Percentiles rank a stretch among this genome's conserved stretches.
Evolutionary conservation across 2,329 filamentous ascomycete species (phyloP).

Genomic region (Polytolypa hystricis): DNA sequence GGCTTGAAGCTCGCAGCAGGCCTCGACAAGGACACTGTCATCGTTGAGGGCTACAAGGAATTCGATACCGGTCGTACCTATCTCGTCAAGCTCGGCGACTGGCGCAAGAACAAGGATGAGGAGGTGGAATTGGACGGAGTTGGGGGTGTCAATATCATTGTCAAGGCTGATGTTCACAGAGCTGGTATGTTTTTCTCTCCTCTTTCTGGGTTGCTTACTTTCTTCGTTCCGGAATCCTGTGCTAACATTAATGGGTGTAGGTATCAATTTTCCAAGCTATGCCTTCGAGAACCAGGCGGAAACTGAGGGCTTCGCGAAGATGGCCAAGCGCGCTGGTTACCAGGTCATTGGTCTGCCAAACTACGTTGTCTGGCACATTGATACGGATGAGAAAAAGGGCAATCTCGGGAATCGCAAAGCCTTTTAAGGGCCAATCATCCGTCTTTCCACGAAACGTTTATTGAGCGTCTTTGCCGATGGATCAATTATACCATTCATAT

Average conservation of each 20-base stretch:
- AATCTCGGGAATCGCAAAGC: conserved; percentile 44
- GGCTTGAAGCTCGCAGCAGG: conserved; percentile 61
- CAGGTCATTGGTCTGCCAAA: conserved; percentile 87
- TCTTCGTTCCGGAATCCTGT: not conserved
- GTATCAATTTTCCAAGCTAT: conserved; percentile 95
- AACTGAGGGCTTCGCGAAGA: conserved; percentile 96
- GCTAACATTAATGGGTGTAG: conserved; percentile 35
- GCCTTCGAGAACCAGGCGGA: conserved; percentile 98
- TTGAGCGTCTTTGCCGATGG: too few species aligned
- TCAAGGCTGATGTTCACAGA: conserved; percentile 95
- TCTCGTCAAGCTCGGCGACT: conserved; percentile 85
- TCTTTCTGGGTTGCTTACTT: not conserved
- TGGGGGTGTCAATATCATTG: conserved; percentile 91
- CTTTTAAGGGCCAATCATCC: conserved; percentile 24
- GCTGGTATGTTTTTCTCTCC: conserved; percentile 50
- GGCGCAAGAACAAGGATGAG: conserved; percentile 81
- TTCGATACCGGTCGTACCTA: conserved; percentile 83
- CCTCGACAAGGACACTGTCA: conserved; percentile 67
- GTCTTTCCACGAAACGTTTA: too few species aligned
- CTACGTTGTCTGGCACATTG: conserved; percentile 97
- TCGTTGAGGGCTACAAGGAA: conserved; percentile 93
- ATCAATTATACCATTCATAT: too few species aligned
- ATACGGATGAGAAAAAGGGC: conserved; percentile 87
- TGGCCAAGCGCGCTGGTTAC: conserved; percentile 94
- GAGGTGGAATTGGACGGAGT: conserved; percentile 91